Evolutionary conservation across 495 filamentous ascomycete genomes (phyloP).

Genomic region (Neurospora hispaniola): DNA sequence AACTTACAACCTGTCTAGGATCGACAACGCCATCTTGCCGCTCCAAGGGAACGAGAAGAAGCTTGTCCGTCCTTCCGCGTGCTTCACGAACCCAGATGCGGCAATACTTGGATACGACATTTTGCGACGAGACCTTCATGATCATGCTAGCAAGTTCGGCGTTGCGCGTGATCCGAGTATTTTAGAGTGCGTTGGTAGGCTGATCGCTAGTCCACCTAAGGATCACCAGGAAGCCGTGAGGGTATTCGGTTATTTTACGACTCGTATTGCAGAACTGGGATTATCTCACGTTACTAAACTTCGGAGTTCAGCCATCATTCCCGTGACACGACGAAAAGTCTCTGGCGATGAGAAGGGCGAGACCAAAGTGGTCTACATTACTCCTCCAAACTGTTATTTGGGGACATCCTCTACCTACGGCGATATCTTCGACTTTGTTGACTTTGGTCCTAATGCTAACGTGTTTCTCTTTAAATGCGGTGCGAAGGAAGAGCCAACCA

Average conservation of each 20-base stretch:
- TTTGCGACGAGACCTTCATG: conserved; percentile 58
- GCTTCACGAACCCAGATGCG: conserved; percentile 71
- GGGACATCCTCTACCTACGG: conserved; percentile 62
- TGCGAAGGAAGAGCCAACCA: conserved; percentile 82
- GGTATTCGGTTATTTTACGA: conserved; percentile 74
- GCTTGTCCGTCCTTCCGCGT: conserved; percentile 60
- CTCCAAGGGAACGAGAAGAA: conserved; percentile 51
- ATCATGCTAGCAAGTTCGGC: conserved; percentile 70
- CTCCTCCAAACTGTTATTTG: conserved; percentile 66
- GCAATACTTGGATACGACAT: conserved; percentile 71
- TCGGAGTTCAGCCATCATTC: conserved; percentile 56
- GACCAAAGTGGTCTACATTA: conserved; percentile 30
- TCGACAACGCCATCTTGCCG: conserved; percentile 59
- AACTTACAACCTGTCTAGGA: conserved; percentile 42
- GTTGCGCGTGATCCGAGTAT: conserved; percentile 73
- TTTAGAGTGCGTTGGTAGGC: conserved; percentile 54
- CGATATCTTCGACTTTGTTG: conserved; percentile 92
- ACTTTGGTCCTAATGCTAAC: conserved; percentile 82
- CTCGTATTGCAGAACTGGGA: conserved; percentile 59
- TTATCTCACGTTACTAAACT: conserved; percentile 48
- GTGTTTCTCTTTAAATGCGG: conserved; percentile 78
- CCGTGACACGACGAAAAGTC: conserved; percentile 40
- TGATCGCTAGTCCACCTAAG: conserved; percentile 60
- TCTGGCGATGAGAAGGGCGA: conserved; percentile 4
- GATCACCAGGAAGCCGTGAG: conserved; percentile 51